phyloP scores from a whole-genome alignment of 106 monocot species.

The Dendrobium catenatum region DNA sequence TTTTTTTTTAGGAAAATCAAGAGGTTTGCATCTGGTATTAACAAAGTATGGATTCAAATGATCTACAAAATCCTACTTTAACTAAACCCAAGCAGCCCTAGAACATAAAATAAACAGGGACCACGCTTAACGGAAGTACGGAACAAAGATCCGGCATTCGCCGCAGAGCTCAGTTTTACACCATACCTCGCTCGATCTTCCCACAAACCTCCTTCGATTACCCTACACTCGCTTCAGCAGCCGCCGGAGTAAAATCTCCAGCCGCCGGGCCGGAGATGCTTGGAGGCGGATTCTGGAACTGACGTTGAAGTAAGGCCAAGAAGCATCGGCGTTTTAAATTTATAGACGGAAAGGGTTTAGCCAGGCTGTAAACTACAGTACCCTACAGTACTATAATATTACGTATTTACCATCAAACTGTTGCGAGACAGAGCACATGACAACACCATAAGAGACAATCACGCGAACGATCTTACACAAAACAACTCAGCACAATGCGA shows the following conservation, averaged over 20 bases:
- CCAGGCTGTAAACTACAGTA: neutral
- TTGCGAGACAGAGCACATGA: too few relatives aligned
- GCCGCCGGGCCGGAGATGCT: too few relatives aligned
- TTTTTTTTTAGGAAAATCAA: too few relatives aligned
- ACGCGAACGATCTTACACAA: too few relatives aligned
- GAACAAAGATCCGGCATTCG: neutral
- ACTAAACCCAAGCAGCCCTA: neutral
- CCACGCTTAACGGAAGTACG: neutral
- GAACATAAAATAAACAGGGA: neutral
- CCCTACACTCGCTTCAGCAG: neutral
- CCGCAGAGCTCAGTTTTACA: neutral
- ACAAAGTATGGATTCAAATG: too few relatives aligned
- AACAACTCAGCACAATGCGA: too few relatives aligned
- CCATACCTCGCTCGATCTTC: neutral
- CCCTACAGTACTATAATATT: too few relatives aligned
- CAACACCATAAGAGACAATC: too few relatives aligned
- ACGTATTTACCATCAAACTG: too few relatives aligned
- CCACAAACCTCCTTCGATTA: neutral
- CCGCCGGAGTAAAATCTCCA: neutral
- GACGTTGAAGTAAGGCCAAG: neutral
- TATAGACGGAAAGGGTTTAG: neutral
- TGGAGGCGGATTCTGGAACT: neutral
- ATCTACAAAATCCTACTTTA: neutral
- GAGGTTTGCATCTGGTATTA: too few relatives aligned
- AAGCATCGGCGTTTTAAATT: neutral